phyloP scores from a whole-genome alignment of 352 stramenopile species.

The Phytophthora pisi region DNA sequence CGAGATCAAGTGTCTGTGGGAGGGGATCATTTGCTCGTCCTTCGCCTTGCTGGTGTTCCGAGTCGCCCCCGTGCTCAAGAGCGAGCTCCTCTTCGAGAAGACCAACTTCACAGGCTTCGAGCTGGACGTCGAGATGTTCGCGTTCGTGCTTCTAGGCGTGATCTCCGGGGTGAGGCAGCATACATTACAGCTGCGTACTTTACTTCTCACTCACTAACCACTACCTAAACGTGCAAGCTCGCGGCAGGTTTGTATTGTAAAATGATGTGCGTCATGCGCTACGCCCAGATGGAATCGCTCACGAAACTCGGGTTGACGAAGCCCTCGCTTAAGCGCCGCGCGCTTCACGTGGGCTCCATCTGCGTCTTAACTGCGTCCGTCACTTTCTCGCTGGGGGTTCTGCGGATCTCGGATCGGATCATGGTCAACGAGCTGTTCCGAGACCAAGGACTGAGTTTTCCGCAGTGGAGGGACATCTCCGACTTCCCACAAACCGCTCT shows the following conservation, averaged over 20 bases:
- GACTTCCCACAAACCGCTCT: slow-evolving; percentile 66
- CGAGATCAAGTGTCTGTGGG: slow-evolving; percentile 87
- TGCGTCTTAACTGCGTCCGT: slow-evolving; percentile 62
- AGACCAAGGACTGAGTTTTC: slow-evolving; percentile 62
- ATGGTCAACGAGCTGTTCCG: slow-evolving; percentile 86
- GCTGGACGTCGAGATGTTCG: slow-evolving; percentile 81
- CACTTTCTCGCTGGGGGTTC: slow-evolving; percentile 76
- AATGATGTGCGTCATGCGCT: slow-evolving; percentile 51
- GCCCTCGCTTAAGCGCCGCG: slow-evolving; percentile 53
- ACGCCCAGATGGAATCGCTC: slow-evolving; percentile 61
- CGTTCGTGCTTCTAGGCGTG: slow-evolving; percentile 71
- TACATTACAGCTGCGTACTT: background rate
- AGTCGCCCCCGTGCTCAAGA: slow-evolving; percentile 73
- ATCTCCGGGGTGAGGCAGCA: slow-evolving; percentile 56
- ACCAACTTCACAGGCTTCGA: slow-evolving; percentile 83
- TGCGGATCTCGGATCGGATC: slow-evolving; percentile 70
- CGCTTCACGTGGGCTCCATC: slow-evolving; percentile 67
- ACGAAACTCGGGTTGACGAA: slow-evolving; percentile 54
- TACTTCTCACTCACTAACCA: background rate
- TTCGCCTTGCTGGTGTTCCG: slow-evolving; percentile 82
- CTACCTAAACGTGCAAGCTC: slow-evolving; percentile 36
- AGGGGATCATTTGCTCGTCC: slow-evolving; percentile 83
- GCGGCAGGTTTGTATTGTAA: slow-evolving; percentile 72
- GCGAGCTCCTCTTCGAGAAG: slow-evolving; percentile 79
- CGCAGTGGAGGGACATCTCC: slow-evolving; percentile 69